A percentile compares a stretch with the other conserved stretches of the same genome.
phyloP scores from a whole-genome alignment of 139 green algal genomes.

The Chlamydomonas schloesseri region DNA sequence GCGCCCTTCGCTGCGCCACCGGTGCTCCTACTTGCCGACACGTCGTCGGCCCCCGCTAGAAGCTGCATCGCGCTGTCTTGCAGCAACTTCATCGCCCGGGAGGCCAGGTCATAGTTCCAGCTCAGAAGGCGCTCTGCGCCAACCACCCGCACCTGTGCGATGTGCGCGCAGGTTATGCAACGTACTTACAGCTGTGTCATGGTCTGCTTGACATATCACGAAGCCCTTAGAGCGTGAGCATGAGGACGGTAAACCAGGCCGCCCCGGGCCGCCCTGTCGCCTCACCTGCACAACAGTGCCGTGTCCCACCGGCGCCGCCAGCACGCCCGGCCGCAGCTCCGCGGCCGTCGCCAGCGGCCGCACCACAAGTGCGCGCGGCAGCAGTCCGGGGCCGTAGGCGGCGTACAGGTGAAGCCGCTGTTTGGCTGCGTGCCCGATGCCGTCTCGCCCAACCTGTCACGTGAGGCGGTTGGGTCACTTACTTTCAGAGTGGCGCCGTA shows the following conservation, averaged over 20 bases:
- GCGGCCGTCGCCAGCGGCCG: background rate
- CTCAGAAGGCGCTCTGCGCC: background rate
- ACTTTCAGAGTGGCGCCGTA: too few relatives aligned
- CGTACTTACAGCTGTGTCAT: too few relatives aligned
- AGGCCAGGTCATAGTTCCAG: too few relatives aligned
- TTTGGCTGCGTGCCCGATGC: background rate
- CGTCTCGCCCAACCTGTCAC: background rate
- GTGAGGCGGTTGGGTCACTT: too few relatives aligned
- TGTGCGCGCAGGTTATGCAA: too few relatives aligned
- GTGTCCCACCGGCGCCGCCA: slow-evolving; percentile 19
- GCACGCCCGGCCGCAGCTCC: background rate
- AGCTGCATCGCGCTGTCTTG: background rate
- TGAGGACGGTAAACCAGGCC: background rate
- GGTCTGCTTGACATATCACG: too few relatives aligned
- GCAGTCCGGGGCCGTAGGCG: background rate
- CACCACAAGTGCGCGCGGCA: slow-evolving; percentile 19
- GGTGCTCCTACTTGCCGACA: background rate
- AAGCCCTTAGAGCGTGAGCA: background rate
- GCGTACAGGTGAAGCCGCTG: slow-evolving; percentile 16
- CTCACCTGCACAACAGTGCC: slow-evolving; percentile 24
- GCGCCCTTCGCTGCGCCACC: too few relatives aligned
- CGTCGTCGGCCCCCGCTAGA: background rate
- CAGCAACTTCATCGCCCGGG: background rate
- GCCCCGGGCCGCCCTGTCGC: too few relatives aligned
- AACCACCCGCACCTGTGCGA: too few relatives aligned